These are phyloP conservation scores for Leptographium procerum DNA, from an alignment of 2,329 filamentous ascomycete genomes.

Conservation along the genomic window DNA sequence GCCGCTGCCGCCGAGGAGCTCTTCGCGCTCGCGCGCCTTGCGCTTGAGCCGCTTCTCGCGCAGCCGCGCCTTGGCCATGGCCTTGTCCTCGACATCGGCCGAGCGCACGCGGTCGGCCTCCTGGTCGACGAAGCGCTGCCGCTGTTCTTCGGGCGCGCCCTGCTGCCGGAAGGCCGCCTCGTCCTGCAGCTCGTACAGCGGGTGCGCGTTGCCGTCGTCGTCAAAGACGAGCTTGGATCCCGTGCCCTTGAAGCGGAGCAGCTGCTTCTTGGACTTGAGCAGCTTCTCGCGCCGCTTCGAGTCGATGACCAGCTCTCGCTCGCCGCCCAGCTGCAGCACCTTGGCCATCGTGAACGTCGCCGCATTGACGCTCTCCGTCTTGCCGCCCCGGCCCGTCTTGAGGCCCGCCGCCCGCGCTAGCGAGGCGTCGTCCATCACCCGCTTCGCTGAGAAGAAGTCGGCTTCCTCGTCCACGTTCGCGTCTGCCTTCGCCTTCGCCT, in stretches of 20 bases:
- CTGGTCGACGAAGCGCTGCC: constrained; percentile 63
- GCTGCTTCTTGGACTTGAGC: constrained; percentile 88
- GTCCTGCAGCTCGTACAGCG: constrained; percentile 78
- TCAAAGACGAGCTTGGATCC: constrained; percentile 83
- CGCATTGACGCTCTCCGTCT: constrained; percentile 18
- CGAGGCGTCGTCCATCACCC: constrained; percentile 65
- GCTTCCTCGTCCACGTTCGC: constrained; percentile 23
- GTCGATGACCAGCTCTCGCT: constrained; percentile 66
- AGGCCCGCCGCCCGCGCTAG: constrained; percentile 40
- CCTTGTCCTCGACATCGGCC: constrained; percentile 77
- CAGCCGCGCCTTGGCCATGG: constrained; percentile 64
- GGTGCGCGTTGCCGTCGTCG: constrained; percentile 76
- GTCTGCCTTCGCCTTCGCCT: neutral
- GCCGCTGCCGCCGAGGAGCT: constrained; percentile 18
- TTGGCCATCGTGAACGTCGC: constrained; percentile 34
- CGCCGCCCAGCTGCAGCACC: constrained; percentile 54
- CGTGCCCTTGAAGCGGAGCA: constrained; percentile 80
- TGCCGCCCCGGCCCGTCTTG: constrained; percentile 13
- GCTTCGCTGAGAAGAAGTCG: constrained; percentile 82
- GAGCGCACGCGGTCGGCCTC: constrained; percentile 61
- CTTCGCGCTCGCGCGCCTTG: constrained; percentile 49
- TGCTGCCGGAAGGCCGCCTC: constrained; percentile 68
- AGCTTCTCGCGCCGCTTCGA: constrained; percentile 92
- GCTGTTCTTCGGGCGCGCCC: constrained; percentile 66
- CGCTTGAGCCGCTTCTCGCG: constrained; percentile 64